Evolutionary conservation across 345 rosid species (phyloP).

Genomic region (Citrus trifoliata): DNA sequence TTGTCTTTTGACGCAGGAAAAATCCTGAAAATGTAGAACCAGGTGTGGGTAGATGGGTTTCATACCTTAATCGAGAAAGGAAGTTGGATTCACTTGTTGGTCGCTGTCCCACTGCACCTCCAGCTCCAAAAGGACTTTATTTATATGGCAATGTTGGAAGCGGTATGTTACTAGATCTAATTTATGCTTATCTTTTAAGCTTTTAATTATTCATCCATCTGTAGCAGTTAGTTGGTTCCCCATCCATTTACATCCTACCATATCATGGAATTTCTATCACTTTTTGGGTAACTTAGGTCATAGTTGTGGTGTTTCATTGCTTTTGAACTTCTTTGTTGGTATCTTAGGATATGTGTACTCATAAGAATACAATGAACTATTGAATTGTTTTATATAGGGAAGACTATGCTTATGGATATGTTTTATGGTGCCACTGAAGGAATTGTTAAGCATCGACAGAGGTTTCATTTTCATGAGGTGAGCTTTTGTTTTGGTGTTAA

Average conservation of each 20-base stretch:
- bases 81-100: conserved; percentile 76
- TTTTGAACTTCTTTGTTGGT: not conserved
- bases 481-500: conserved; percentile 17
- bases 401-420: conserved; percentile 99
- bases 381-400: conserved; percentile 44
- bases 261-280: not conserved
- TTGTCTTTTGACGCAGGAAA: conserved; percentile 36
- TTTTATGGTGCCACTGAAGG: conserved; percentile 75
- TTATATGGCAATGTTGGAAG: conserved; percentile 91
- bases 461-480: conserved; percentile 93
- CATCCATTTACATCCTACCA: not conserved
- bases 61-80: conserved; percentile 86
- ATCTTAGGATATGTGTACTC: not conserved
- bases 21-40: conserved; percentile 57
- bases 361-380: not conserved
- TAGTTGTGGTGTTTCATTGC: not conserved
- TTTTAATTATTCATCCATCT: not conserved
- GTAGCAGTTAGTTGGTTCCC: conserved; percentile 5
- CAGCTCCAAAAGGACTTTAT: conserved; percentile 86
- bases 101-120: conserved; percentile 67
- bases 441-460: conserved; percentile 57
- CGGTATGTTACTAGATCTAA: conserved; percentile 48
- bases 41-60: conserved; percentile 97
- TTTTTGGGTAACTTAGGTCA: not conserved
- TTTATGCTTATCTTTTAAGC: not conserved